Base-by-base conservation (phyloP, 1,139 yeast genomes). In the Kurtzmaniella quercitrusa region DNA sequence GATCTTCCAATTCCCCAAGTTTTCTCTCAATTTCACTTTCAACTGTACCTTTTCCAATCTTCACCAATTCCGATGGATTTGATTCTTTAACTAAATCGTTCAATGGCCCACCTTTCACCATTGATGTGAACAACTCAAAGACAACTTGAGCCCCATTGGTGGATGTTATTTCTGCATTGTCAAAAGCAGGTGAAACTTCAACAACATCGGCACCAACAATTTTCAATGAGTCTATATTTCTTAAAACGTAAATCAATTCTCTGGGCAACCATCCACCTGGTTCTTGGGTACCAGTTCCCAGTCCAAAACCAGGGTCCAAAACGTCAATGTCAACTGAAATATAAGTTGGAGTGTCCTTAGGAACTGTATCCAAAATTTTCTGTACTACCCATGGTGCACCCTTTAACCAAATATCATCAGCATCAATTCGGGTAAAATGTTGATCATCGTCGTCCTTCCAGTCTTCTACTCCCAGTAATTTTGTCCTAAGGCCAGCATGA, bases 251-350 rank as follows among this genome's bases (percentile, higher is more conserved):
- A 43, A 84, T 72, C 45, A 85, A 70, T 57, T 85, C 94, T 46
- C 94, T 71, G n/a, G 91, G 84, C 41, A 84, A 66, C 76, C 88
- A 77, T 43, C 94, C 94, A 44, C 94, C 94, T 3, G 84, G 82
- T 60, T 85, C 94, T 48, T 83, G 87, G 3, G 94, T 85, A 8
- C 94, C 94, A 1, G 94, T 85, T 1, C 93, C 94, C 43, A 88
- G 84, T 3, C 89, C 88, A 52, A 81, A 75, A 2, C 84, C 88
- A 2, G 93, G 93, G 57, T 85, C 94, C 49, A 85, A 66, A n/a
- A 83, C 88, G 59, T 85, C 94, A 38, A 85, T 81, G 58, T 85
- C 94, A 28, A 85, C 84, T 11, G 87, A 80, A 35, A 85, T 65
- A 54, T 83, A 85, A 0, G 85, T 84, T 7, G 93, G 88, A 9